Evolutionary conservation across 306 rosid genomes (phyloP), one percentile per base, ranked within the genome.

Genomic region (Argentina anserina): DNA sequence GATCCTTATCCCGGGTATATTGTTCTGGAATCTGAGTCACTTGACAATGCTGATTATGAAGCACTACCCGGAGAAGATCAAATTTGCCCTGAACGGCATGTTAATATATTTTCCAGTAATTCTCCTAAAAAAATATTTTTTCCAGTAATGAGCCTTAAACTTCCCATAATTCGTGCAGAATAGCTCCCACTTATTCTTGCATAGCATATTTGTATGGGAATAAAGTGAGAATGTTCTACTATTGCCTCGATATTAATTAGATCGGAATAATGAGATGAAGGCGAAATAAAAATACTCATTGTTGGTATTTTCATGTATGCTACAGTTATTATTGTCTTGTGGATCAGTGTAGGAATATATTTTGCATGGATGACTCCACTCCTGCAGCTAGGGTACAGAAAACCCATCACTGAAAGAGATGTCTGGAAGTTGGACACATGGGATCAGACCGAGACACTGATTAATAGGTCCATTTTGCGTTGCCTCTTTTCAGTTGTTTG

Each of bases 361-460:
- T 92, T 87, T 70, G 87, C 92, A 78, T 92, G 98, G 98, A 81
- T 88, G 79, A 92, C 90, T 73, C 96, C 96, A 64, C 91, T 92
- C 33, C 76, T 92, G 96, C 75, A 84, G 75, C 88, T 76, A 75
- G 98, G 98, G 43, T 88, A 88, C 60, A 86, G 83, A 80, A 92
- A 87, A 49, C 98, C 94, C 15, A 78, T 92, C 60, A 79, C 85
- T 28, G 96, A 90, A 77, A 80, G 76, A 82, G 96, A 90, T 85
- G 86, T 92, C 65, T 92, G 96, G 98, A 92, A 85, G 85, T 83
- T 92, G 75, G 98, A 92, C 86, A 75, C 81, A 50, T 90, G 92
- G 94, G 98, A 92, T 78, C 89, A 69, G 77, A 76, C 95, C 1
- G 89, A 87, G 81, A 84, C 83, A 28, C 76, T 90, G 39, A 82